phyloP scores from a whole-genome alignment of 805 yeast species.

The Monosporozyma unispora region DNA sequence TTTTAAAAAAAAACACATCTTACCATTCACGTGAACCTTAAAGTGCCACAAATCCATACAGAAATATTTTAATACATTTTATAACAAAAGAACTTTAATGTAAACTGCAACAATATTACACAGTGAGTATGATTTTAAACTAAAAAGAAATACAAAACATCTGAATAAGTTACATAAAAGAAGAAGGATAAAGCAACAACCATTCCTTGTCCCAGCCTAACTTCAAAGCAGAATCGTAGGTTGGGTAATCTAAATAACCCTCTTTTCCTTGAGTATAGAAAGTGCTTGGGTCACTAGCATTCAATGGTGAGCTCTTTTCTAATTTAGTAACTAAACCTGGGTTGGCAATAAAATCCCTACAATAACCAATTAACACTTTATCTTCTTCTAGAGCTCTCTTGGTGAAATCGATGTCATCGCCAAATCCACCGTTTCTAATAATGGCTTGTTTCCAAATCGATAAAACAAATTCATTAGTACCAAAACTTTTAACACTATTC shows the following conservation, averaged over 20 bases:
- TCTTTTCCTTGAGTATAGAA: constrained; percentile 33
- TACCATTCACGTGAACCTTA: not conserved
- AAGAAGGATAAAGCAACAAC: no score
- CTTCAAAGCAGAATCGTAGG: constrained; percentile 3
- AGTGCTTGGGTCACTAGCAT: constrained; percentile 37
- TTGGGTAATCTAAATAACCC: constrained; percentile 38
- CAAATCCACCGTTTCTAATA: constrained; percentile 33
- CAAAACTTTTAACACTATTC: constrained; percentile 14
- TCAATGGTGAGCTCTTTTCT: constrained; percentile 31
- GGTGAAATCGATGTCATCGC: constrained; percentile 10
- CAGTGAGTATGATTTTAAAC: no score
- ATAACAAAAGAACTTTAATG: no score
- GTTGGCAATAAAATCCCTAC: constrained; percentile 43
- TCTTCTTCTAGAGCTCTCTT: constrained; percentile 21
- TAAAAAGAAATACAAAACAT: no score
- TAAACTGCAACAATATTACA: no score
- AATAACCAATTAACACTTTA: constrained; percentile 36
- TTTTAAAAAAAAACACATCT: not conserved
- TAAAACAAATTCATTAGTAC: constrained; percentile 31
- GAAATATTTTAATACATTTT: no score
- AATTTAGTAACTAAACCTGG: constrained; percentile 43
- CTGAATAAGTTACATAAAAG: no score
- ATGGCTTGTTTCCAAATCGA: constrained; percentile 37
- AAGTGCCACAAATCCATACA: not conserved
- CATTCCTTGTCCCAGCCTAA: no score